Evolutionary conservation across 768 basidiomycete genomes (phyloP).

Genomic region (Xanthoconium stramineum): DNA sequence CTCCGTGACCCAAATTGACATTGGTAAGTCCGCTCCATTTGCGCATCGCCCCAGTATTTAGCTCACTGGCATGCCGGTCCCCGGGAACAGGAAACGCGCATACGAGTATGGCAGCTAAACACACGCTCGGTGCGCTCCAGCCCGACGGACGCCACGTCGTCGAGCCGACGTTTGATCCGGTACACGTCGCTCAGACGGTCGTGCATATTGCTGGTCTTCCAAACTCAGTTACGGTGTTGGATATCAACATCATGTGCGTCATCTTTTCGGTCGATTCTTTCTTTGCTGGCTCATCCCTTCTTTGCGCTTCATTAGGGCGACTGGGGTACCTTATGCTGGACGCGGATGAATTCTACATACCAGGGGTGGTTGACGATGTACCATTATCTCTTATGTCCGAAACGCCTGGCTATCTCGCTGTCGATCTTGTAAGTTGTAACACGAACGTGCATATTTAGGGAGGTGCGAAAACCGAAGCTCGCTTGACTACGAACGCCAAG

Average conservation of each 20-base stretch:
- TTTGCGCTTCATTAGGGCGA: slow-evolving; percentile 34
- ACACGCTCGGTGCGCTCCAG: slow-evolving; percentile 56
- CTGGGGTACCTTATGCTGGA: slow-evolving; percentile 44
- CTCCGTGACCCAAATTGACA: slow-evolving; percentile 78
- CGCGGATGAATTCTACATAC: slow-evolving; percentile 29
- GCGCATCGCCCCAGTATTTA: neutral
- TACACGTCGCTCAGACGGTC: slow-evolving; percentile 68
- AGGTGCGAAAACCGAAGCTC: too few relatives aligned
- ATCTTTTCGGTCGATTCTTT: neutral
- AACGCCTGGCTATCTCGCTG: too few relatives aligned
- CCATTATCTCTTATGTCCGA: neutral
- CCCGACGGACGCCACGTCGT: slow-evolving; percentile 55
- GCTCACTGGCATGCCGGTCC: neutral
- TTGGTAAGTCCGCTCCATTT: slow-evolving; percentile 43
- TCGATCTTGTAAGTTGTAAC: too few relatives aligned
- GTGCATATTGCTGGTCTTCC: slow-evolving; percentile 72
- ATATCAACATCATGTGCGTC: slow-evolving; percentile 72
- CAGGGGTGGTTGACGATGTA: neutral
- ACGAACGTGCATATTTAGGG: too few relatives aligned
- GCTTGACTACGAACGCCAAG: too few relatives aligned
- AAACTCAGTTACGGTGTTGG: slow-evolving; percentile 63
- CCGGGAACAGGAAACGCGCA: slow-evolving; percentile 60
- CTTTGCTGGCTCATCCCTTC: neutral
- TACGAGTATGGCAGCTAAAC: slow-evolving; percentile 53
- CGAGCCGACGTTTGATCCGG: slow-evolving; percentile 68